Evolutionary conservation across 768 basidiomycete species (phyloP), one percentile per base, ranked within the genome.

Genomic region (Hypsizygus marmoreus): DNA sequence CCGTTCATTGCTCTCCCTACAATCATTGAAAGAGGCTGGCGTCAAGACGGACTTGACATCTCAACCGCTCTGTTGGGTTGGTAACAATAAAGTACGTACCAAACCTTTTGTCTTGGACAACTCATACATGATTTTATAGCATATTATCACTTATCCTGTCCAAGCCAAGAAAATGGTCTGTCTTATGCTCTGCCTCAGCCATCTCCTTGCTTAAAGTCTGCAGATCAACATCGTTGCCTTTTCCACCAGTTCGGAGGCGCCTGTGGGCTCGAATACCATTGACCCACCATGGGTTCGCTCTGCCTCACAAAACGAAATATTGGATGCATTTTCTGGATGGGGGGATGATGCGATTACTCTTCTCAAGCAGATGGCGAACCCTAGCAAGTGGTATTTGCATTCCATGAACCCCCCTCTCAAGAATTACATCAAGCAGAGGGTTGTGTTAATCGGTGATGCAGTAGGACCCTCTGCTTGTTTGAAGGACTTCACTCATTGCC

Each of bases 351-450:
- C 65, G 4, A 58, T 52, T 36, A 59, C 54, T 4, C 62, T 81
- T 13, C 56, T 81, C 0, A 56, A 68, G 12, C 69, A 75, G 47
- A 62, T 79, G 38, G 63, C 69, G 39, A 64, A 65, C 12, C 70
- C 75, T 2, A 77, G 66, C 40, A 77, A 73, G 59, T 82, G 80
- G 81, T 68, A 60, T 23, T 72, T 83, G 31, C 80, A 81, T 40
- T 63, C 68, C 6, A 43, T 81, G 17, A 55, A 71, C 37, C 79
- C 76, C 1, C 73, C 72, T 4, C 63, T 82, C n/a, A 40, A 64
- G 13, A 70, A 56, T 11, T 82, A 67, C 51, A 65, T 75, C 20
- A 66, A 62, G 19, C 72, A 70, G 0, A 65, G 64, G 10, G 61
- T 78, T 7, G 77, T 70, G 4, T 62, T 81, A 10, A 63, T 78